Evolutionary conservation across 2,329 filamentous ascomycete species (phyloP).

Genomic region (Fusarium sacchari): DNA sequence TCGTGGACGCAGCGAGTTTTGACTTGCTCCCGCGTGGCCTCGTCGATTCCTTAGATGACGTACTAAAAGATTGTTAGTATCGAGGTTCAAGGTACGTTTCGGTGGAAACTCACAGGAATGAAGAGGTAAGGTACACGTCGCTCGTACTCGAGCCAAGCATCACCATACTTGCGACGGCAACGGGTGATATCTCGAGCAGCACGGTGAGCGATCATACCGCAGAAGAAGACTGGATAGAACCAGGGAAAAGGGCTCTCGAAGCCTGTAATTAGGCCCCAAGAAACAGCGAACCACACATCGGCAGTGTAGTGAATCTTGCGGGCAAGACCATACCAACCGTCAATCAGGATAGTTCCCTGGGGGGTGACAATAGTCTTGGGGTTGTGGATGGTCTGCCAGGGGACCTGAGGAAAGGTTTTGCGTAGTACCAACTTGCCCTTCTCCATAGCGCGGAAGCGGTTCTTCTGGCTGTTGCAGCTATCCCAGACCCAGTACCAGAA

Average conservation of each 20-base stretch:
- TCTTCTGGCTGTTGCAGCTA: constrained; percentile 92
- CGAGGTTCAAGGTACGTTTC: not conserved
- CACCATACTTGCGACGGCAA: constrained; percentile 83
- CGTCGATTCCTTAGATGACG: constrained; percentile 50
- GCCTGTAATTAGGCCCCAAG: constrained; percentile 63
- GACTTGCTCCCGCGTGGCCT: not conserved
- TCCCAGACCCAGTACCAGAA: constrained; percentile 94
- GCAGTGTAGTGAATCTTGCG: constrained; percentile 69
- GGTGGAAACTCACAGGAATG: constrained; percentile 66
- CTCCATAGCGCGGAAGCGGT: constrained; percentile 85
- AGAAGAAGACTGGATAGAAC: constrained; percentile 91
- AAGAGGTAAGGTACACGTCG: constrained; percentile 83
- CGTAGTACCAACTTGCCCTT: constrained; percentile 75
- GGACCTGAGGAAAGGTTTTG: constrained; percentile 89
- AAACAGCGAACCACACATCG: constrained; percentile 60
- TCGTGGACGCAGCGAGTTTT: not conserved
- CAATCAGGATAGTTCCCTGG: constrained; percentile 79
- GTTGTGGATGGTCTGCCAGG: constrained; percentile 85
- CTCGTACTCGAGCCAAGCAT: constrained; percentile 84
- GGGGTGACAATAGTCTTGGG: constrained; percentile 80
- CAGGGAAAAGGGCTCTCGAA: constrained; percentile 82
- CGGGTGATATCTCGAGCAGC: constrained; percentile 79
- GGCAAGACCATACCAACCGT: constrained; percentile 84
- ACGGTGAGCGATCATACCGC: constrained; percentile 82
- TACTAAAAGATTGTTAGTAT: constrained; percentile 48